phyloP scores from a whole-genome alignment of 2,329 filamentous ascomycete species.

The Ascochyta fabae region DNA sequence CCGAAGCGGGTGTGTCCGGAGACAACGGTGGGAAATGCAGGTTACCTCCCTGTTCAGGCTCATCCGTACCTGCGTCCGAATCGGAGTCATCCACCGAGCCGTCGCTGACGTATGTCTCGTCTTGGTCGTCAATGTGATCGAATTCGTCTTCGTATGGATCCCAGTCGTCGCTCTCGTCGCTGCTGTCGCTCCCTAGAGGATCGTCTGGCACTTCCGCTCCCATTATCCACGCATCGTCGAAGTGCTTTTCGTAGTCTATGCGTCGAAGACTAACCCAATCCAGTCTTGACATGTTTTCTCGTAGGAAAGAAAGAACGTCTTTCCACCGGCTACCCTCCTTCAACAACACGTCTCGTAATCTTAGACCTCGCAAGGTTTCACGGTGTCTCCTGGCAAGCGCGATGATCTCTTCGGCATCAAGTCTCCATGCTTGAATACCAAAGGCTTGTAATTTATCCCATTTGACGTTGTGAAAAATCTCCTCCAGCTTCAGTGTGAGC shows the following conservation, averaged over 20 bases:
- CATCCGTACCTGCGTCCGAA: conserved; percentile 44
- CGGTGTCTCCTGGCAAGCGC: conserved; percentile 62
- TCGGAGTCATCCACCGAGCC: conserved; percentile 43
- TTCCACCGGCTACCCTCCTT: conserved; percentile 67
- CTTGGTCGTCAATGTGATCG: conserved; percentile 37
- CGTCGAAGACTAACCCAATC: conserved; percentile 68
- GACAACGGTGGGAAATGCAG: conserved; percentile 56
- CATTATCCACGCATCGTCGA: conserved; percentile 55
- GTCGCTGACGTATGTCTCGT: conserved; percentile 44
- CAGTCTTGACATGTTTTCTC: conserved; percentile 62
- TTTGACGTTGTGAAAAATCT: conserved; percentile 66
- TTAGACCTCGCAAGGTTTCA: conserved; percentile 63
- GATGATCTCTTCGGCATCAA: conserved; percentile 67
- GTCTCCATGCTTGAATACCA: conserved; percentile 69
- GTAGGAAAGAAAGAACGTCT: conserved; percentile 64
- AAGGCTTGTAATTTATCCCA: conserved; percentile 69
- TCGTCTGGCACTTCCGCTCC: conserved; percentile 59
- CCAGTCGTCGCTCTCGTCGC: conserved; percentile 48
- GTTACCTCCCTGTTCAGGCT: conserved; percentile 49
- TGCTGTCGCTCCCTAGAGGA: conserved; percentile 53
- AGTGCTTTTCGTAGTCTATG: conserved; percentile 65
- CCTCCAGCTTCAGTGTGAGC: conserved; percentile 63
- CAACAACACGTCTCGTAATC: conserved; percentile 66
- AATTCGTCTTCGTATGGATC: conserved; percentile 43
- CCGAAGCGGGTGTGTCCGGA: conserved; percentile 55